Percentiles rank a stretch among this genome's conserved stretches.
Conservation (phyloP, 805 yeast species). For the Hanseniaspora hatyaiensis region DNA sequence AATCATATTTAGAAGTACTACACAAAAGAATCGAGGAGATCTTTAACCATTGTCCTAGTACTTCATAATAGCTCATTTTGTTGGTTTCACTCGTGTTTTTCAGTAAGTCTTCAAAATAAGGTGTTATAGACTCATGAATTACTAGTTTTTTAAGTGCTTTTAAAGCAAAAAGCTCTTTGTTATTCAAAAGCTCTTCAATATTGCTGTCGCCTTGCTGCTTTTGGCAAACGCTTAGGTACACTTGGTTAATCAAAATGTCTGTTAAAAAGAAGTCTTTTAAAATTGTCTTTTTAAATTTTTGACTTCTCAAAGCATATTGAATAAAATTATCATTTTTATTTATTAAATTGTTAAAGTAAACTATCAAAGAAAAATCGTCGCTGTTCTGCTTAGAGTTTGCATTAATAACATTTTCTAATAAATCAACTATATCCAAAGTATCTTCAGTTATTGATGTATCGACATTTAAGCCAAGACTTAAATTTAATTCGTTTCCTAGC, state of each 20-base stretch:
- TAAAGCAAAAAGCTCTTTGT: not conserved
- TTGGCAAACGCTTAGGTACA: not conserved
- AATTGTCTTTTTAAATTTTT: not conserved
- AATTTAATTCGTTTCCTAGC: not conserved
- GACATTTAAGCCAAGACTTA: not conserved
- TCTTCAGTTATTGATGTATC: not conserved
- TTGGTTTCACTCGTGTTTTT: not conserved
- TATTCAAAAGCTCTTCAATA: constrained; percentile 2
- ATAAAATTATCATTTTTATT: constrained; percentile 14
- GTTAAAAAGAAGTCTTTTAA: not conserved
- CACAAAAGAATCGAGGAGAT: constrained; percentile 30
- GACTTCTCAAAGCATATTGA: constrained; percentile 11
- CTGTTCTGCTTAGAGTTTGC: not conserved
- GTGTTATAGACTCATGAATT: constrained; percentile 12
- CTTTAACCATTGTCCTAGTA: constrained; percentile 18
- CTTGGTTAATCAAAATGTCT: not conserved
- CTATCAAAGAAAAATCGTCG: not conserved
- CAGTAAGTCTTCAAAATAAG: constrained; percentile 3
- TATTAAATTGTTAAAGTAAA: constrained; percentile 8
- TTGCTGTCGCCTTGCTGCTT: not conserved
- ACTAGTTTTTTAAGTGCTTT: constrained; percentile 2
- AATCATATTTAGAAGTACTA: constrained; percentile 31
- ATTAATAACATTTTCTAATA: not conserved
- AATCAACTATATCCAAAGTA: not conserved
- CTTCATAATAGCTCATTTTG: constrained; percentile 4